Evolutionary conservation across 2,329 filamentous ascomycete genomes (phyloP), one percentile per base, ranked within the genome.

Genomic region (Penicillium sp.): DNA sequence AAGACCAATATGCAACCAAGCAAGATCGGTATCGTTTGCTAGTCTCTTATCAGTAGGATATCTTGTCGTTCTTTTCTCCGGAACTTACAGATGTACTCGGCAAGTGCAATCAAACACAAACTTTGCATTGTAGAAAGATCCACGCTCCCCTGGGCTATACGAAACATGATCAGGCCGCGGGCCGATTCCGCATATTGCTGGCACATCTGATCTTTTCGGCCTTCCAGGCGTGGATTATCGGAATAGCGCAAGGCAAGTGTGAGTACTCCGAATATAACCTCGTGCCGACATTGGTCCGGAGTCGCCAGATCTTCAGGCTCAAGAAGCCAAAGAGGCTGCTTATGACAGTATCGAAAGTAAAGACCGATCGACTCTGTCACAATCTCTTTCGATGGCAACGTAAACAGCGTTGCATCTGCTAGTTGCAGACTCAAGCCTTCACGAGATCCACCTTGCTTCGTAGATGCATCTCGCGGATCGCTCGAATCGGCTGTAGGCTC

Each of bases 1-100:
- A 9, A 81, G 71, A 3, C 78, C 77, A 0, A 81, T 74, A 49
- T 80, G 71, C 39, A 81, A 79, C 48, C 77, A 77, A 12, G 78
- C 78, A 0, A 79, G 72, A 30, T 76, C 73, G 3, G 74, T 64
- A 34, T 79, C 74, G 30, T 78, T 78, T 37, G 80, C 78, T 80
- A 41, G 3, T 0, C 17, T 2, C 2, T 30, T 39, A 24, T 62
- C 30, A 67, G 54, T 20, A 41, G 32, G 1, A 24, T 17, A 21
- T 3, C 15, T 1, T 17, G 8, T 7, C 1, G 10, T 15, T 20
- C 2, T 1, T 4, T 7, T 0, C 9, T 10, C 0, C 13, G 12
- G 30, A 9, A 47, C 63, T 33, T 68, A 77, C 78, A 76, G 37
- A 79, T 76, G 46, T 80, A 80, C 1, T 72, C 75, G 3, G 76